These are phyloP conservation scores for Prunella vulgaris DNA, from an alignment of 257 asterid species.

Conservation along the genomic window DNA sequence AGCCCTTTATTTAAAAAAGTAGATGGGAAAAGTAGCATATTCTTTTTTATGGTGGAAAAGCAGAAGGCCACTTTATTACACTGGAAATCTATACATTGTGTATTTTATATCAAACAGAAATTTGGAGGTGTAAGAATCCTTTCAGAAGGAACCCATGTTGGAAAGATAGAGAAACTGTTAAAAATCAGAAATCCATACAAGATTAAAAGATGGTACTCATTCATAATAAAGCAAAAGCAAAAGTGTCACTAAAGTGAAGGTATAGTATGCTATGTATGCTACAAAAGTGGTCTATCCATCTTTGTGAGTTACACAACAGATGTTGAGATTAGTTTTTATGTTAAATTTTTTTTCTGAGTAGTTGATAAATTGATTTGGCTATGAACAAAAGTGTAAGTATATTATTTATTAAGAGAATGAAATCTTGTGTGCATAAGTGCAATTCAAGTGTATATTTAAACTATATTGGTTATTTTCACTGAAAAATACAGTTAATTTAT, in stretches of 20 bases:
- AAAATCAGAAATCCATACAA: slow-evolving; percentile 43
- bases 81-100: neutral
- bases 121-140: slow-evolving; percentile 17
- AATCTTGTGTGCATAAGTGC: too few species aligned
- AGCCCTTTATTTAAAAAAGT: slow-evolving; percentile 29
- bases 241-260: slow-evolving; percentile 32
- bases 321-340: neutral
- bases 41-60: slow-evolving; percentile 49
- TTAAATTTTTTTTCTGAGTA: too few species aligned
- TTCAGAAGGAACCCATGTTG: slow-evolving; percentile 19
- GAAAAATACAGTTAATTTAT: too few species aligned
- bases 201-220: slow-evolving; percentile 26
- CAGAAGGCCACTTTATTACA: slow-evolving; percentile 26
- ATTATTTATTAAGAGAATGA: too few species aligned
- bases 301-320: neutral
- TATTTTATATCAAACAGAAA: neutral
- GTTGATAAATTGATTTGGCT: neutral
- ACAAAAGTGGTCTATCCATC: slow-evolving; percentile 27
- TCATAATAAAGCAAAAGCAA: slow-evolving; percentile 37
- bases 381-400: neutral
- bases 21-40: slow-evolving; percentile 26
- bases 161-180: slow-evolving; percentile 11
- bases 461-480: too few species aligned
- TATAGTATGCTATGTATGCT: slow-evolving; percentile 39
- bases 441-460: too few species aligned